Conservation (phyloP, 2,329 filamentous ascomycete species). For the Didymella keratinophila region DNA sequence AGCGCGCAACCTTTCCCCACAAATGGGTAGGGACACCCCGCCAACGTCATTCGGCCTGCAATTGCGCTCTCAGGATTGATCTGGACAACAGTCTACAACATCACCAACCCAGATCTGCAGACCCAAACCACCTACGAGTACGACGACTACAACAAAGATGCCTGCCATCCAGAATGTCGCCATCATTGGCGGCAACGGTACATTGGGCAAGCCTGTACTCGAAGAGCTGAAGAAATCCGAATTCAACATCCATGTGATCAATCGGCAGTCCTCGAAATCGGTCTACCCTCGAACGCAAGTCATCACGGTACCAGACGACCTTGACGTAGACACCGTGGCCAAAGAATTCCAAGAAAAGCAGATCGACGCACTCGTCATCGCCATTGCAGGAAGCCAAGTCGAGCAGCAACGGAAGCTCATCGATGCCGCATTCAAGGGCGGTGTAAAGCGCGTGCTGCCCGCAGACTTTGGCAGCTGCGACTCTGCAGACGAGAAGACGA, state of each 20-base stretch:
- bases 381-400: constrained; percentile 56
- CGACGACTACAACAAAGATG: constrained; percentile 25
- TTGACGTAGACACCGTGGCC: constrained; percentile 42
- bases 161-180: constrained; percentile 49
- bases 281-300: constrained; percentile 54
- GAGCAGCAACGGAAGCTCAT: constrained; percentile 61
- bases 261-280: constrained; percentile 47
- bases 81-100: not conserved
- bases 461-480: constrained; percentile 65
- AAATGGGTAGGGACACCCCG: constrained; percentile 1
- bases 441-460: constrained; percentile 68
- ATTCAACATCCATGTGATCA: constrained; percentile 46
- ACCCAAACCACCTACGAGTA: not conserved
- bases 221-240: constrained; percentile 41
- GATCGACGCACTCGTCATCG: constrained; percentile 60
- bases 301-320: constrained; percentile 51
- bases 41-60: constrained; percentile 10
- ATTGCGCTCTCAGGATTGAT: not conserved
- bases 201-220: constrained; percentile 46
- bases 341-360: constrained; percentile 55
- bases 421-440: constrained; percentile 65
- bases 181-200: constrained; percentile 52
- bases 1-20: constrained; percentile 18
- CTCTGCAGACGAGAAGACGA: constrained; percentile 51
- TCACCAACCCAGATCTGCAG: not conserved